A percentile compares a stretch with the other conserved stretches of the same genome.
phyloP scores from a whole-genome alignment of 148 eudicot species.

The Euryodendron excelsum region DNA sequence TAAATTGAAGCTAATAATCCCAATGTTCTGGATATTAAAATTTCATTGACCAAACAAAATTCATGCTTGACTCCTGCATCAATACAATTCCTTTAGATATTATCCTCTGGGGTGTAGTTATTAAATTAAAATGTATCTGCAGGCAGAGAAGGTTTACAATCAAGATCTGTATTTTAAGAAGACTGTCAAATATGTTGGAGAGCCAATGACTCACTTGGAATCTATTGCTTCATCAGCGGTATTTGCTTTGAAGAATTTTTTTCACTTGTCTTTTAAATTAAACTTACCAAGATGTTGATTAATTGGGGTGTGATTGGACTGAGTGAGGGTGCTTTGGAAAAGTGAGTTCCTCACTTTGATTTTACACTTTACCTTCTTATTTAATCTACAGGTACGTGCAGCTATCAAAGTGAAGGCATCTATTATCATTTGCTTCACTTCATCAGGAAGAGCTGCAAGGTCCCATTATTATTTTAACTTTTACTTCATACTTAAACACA shows the following conservation, averaged over 20 bases:
- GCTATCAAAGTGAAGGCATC: constrained; percentile 91
- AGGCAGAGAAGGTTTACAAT: constrained; percentile 82
- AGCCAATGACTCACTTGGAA: constrained; percentile 78
- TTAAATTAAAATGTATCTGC: constrained; percentile 20
- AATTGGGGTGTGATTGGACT: too few species aligned
- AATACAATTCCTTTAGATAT: neutral
- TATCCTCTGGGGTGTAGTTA: neutral
- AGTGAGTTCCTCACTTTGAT: neutral
- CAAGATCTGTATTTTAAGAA: constrained; percentile 68
- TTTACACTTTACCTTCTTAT: neutral
- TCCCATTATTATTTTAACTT: neutral
- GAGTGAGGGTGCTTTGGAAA: neutral
- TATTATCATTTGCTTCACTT: constrained; percentile 81
- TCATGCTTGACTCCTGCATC: neutral
- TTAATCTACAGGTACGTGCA: constrained; percentile 58
- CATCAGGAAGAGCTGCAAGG: constrained; percentile 54
- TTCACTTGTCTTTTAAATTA: neutral
- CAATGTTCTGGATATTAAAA: neutral
- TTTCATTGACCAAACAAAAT: neutral
- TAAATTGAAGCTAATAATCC: neutral
- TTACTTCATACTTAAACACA: neutral
- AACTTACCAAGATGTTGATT: constrained; percentile 4
- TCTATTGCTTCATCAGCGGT: constrained; percentile 87
- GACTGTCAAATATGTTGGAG: constrained; percentile 63
- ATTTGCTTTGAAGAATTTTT: constrained; percentile 12